Conservation (phyloP, 768 basidiomycete species). For the Suillus ampliporus region DNA sequence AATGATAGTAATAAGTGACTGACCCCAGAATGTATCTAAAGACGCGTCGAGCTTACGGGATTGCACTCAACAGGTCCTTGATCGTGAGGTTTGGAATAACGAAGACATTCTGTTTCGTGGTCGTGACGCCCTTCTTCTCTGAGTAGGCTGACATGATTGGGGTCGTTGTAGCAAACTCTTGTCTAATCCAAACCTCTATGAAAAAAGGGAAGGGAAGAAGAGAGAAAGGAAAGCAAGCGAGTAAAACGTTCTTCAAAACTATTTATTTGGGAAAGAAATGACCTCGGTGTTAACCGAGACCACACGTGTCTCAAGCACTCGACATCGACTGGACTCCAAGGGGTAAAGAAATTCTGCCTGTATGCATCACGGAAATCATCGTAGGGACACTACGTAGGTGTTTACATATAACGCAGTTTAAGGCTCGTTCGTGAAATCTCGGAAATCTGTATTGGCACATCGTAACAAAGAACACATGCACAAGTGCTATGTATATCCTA, state of each 20-base stretch:
- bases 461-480: not conserved
- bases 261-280: conserved; percentile 35
- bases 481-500: not conserved
- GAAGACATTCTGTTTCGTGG: conserved; percentile 61
- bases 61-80: conserved; percentile 83
- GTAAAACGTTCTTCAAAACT: not conserved
- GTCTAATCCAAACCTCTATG: conserved; percentile 16
- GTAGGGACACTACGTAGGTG: too few species aligned
- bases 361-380: too few species aligned
- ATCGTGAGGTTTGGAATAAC: conserved; percentile 84
- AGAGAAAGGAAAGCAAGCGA: conserved; percentile 10
- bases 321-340: too few species aligned
- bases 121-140: conserved; percentile 26
- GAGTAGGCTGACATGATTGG: conserved; percentile 25
- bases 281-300: conserved; percentile 29
- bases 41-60: conserved; percentile 64
- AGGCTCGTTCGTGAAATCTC: not conserved
- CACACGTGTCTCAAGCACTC: conserved; percentile 27
- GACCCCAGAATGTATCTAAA: conserved; percentile 4
- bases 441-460: not conserved
- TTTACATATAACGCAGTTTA: too few species aligned
- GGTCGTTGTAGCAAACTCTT: conserved; percentile 17
- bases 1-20: conserved; percentile 8
- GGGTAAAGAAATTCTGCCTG: too few species aligned
- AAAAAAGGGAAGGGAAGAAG: conserved; percentile 6